Percentiles rank a stretch among this genome's conserved stretches.
Conservation (phyloP, 2,329 filamentous ascomycete species). For the Polychaeton citri region DNA sequence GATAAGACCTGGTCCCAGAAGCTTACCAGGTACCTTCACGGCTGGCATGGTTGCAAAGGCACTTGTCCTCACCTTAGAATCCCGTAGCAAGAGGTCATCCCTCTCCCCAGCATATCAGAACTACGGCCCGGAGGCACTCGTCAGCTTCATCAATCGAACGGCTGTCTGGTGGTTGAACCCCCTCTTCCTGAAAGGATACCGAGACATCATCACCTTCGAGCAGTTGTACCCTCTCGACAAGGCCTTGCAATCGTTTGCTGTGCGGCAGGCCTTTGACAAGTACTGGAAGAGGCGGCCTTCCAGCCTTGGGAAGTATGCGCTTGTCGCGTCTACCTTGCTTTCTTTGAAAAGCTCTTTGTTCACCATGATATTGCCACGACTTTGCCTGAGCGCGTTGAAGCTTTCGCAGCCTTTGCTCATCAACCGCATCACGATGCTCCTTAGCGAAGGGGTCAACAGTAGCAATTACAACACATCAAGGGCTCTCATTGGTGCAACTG, state of each 20-base stretch:
- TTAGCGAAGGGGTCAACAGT: too few relatives aligned
- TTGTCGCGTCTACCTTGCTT: slow-evolving; percentile 4
- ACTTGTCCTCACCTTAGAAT: slow-evolving; percentile 9
- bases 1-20: too few relatives aligned
- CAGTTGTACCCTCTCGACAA: slow-evolving; percentile 13
- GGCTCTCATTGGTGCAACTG: too few relatives aligned
- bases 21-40: slow-evolving; percentile 6
- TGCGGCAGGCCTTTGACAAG: slow-evolving; percentile 3
- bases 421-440: too few relatives aligned
- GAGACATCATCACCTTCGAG: slow-evolving; percentile 9
- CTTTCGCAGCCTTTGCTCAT: too few relatives aligned
- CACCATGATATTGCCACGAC: too few relatives aligned
- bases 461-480: too few relatives aligned
- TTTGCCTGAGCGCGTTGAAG: too few relatives aligned
- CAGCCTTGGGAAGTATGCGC: slow-evolving; percentile 1
- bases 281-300: slow-evolving; percentile 4
- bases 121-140: slow-evolving; percentile 9
- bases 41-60: slow-evolving; percentile 7
- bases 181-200: slow-evolving; percentile 18
- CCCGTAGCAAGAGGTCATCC: slow-evolving; percentile 8
- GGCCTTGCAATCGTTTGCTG: slow-evolving; percentile 5
- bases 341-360: too few relatives aligned
- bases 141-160: slow-evolving; percentile 15
- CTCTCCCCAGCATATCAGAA: slow-evolving; percentile 7
- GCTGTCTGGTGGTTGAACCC: slow-evolving; percentile 26